Percentiles rank a stretch among this genome's conserved stretches.
Conservation (phyloP, 2,329 filamentous ascomycete genomes). For the Aspergillus glaucus region DNA sequence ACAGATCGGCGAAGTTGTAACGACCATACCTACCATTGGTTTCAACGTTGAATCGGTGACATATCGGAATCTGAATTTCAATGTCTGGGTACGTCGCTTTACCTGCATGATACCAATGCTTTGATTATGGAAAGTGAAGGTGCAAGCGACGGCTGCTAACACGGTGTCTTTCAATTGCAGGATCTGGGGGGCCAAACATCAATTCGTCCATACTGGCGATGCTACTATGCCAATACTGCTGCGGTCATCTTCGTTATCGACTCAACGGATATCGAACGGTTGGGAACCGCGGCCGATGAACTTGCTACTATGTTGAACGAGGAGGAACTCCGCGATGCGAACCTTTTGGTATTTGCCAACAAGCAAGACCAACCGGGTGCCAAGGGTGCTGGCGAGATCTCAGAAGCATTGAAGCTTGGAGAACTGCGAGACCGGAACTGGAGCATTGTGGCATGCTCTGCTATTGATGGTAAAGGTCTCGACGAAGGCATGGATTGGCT, state of each 20-base stretch:
- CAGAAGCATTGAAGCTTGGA: slow-evolving; percentile 80
- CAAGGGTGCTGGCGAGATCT: slow-evolving; percentile 94
- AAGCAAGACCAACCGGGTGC: slow-evolving; percentile 98
- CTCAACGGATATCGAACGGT: slow-evolving; percentile 90
- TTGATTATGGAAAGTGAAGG: background rate
- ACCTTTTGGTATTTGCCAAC: slow-evolving; percentile 92
- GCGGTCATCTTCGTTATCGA: slow-evolving; percentile 99
- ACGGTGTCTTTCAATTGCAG: slow-evolving; percentile 34
- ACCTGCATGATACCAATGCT: background rate
- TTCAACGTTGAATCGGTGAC: slow-evolving; percentile 99
- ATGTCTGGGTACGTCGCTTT: slow-evolving; percentile 73
- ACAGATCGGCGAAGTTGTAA: slow-evolving; percentile 96
- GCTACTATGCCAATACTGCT: slow-evolving; percentile 98
- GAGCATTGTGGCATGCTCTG: slow-evolving; percentile 97
- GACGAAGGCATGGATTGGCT: slow-evolving; percentile 99
- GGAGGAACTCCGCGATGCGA: slow-evolving; percentile 89
- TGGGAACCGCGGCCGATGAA: slow-evolving; percentile 89
- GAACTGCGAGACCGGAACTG: slow-evolving; percentile 95
- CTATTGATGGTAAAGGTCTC: slow-evolving; percentile 89
- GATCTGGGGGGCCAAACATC: slow-evolving; percentile 97
- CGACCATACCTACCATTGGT: slow-evolving; percentile 96
- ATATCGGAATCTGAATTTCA: slow-evolving; percentile 97
- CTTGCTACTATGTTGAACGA: slow-evolving; percentile 92
- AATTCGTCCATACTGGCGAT: slow-evolving; percentile 97
- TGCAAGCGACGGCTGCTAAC: background rate